Percentiles rank a stretch among this genome's conserved stretches.
Evolutionary conservation across 495 filamentous ascomycete genomes (phyloP).

Genomic region (Apiosordaria backusii): DNA sequence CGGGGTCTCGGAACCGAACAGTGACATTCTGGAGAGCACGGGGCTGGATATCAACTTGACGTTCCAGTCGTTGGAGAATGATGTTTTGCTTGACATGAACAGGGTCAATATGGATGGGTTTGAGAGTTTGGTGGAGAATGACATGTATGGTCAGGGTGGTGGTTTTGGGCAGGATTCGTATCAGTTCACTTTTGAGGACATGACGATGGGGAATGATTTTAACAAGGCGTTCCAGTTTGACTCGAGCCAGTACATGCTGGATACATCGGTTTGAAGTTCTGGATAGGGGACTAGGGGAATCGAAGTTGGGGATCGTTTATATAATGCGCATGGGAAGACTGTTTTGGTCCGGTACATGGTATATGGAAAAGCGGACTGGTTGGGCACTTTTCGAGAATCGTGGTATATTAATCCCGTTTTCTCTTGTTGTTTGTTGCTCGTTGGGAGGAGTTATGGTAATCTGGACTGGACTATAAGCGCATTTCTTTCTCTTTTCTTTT

Average conservation of each 20-base stretch:
- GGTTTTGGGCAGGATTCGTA: slow-evolving; percentile 10
- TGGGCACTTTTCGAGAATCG: neutral
- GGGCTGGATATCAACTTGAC: slow-evolving; percentile 42
- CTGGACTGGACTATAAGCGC: neutral
- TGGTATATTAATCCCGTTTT: neutral
- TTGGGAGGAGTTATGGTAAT: neutral
- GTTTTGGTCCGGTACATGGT: slow-evolving; percentile 1
- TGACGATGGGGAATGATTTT: slow-evolving; percentile 30
- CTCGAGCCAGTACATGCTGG: slow-evolving; percentile 40
- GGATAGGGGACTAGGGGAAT: neutral
- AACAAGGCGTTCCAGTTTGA: slow-evolving; percentile 44
- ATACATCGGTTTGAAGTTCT: slow-evolving; percentile 18
- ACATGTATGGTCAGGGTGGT: slow-evolving; percentile 9
- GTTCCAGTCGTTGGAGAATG: slow-evolving; percentile 41
- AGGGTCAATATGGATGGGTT: slow-evolving; percentile 22
- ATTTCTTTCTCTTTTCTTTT: neutral
- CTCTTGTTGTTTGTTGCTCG: neutral
- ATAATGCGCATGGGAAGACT: neutral
- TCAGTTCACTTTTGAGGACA: slow-evolving; percentile 40
- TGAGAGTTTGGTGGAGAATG: slow-evolving; percentile 16
- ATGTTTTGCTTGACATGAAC: slow-evolving; percentile 34
- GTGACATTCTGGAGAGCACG: slow-evolving; percentile 50
- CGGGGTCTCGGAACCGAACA: slow-evolving; percentile 50
- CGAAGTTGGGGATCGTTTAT: neutral
- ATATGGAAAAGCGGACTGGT: neutral